Evolutionary conservation across 108 stramenopile genomes (phyloP), one percentile per base, ranked within the genome.

Genomic region (Parmales sp.): DNA sequence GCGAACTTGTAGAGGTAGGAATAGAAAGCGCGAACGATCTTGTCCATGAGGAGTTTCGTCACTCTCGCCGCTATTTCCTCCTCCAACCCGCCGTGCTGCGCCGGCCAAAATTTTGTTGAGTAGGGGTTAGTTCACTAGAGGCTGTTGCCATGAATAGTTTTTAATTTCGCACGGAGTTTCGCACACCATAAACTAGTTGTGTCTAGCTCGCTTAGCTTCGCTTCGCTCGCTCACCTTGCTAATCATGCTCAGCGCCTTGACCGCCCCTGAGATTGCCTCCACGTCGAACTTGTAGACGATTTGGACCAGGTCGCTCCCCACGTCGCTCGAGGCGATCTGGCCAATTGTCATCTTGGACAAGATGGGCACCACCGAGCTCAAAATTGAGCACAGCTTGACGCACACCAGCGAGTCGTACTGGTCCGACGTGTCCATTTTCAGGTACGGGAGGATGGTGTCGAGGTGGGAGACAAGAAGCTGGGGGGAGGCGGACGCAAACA

Each of bases 401-500:
- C 86, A 85, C 65, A 93, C 84, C n/a, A 67, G 64, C 8, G 82
- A 63, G 63, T 93, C 89, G 64, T 83, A 78, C 69, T 94, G 94
- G 44, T 95, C 92, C 2, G 84, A 88, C 16, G 41, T 11, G 41
- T 43, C 41, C 26, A 34, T 0, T 76, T 96, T 96, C 51, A 95
- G 75, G 68, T 94, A 96, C 3, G 92, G 95, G 7, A 90, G 69
- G 9, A 96, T 69, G 22, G 88, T 91, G 60, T 91, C 88, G 1
- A 92, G 45, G 69, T 96, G 92, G 16, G 77, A 73, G 26, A 84
- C 68, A 19, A 94, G 74, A 34, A 87, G 76, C 23, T 67, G 64
- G 9, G 93, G 92, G 31, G 86, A 80, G 13, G 85, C 76, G 49
- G 83, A 72, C 46, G 88, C 76, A 51, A 96, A 88, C 11, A 93